phyloP scores from a whole-genome alignment of 768 basidiomycete genomes.

The Agaricus subrufescens region DNA sequence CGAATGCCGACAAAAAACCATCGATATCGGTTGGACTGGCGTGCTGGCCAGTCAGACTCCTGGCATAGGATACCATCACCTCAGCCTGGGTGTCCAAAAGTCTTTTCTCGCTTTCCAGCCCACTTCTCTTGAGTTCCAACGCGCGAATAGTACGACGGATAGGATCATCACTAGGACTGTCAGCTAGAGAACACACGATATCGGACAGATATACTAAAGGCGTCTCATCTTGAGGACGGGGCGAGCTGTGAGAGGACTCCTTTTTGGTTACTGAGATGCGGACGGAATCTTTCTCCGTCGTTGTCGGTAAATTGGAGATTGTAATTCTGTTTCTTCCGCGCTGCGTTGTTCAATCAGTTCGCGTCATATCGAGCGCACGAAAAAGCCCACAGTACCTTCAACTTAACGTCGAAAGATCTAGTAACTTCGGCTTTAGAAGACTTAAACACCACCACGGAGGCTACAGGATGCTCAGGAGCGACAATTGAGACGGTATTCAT shows the following conservation, averaged over 20 bases:
- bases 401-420: conserved; percentile 40
- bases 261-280: conserved; percentile 52
- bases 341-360: conserved; percentile 22
- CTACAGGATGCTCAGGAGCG: conserved; percentile 40
- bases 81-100: conserved; percentile 36
- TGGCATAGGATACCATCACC: conserved; percentile 39
- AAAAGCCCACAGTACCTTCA: conserved; percentile 33
- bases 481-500: conserved; percentile 3
- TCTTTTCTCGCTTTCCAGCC: conserved; percentile 32
- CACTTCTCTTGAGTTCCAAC: conserved; percentile 29
- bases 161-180: conserved; percentile 15
- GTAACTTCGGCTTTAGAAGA: conserved; percentile 53
- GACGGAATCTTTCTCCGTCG: conserved; percentile 46
- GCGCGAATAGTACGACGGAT: conserved; percentile 26
- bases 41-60: conserved; percentile 39
- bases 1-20: conserved; percentile 36
- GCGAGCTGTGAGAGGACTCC: conserved; percentile 48
- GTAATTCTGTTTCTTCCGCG: conserved; percentile 48
- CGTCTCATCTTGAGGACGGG: conserved; percentile 33
- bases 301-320: conserved; percentile 42
- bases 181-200: conserved; percentile 40
- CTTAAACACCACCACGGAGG: conserved; percentile 54
- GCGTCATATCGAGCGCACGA: neutral
- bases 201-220: conserved; percentile 36
- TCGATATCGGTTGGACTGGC: conserved; percentile 31